A percentile compares a stretch with the other conserved stretches of the same genome.
Evolutionary conservation across 352 stramenopile species (phyloP).

Genomic region (Pythium apleroticum): DNA sequence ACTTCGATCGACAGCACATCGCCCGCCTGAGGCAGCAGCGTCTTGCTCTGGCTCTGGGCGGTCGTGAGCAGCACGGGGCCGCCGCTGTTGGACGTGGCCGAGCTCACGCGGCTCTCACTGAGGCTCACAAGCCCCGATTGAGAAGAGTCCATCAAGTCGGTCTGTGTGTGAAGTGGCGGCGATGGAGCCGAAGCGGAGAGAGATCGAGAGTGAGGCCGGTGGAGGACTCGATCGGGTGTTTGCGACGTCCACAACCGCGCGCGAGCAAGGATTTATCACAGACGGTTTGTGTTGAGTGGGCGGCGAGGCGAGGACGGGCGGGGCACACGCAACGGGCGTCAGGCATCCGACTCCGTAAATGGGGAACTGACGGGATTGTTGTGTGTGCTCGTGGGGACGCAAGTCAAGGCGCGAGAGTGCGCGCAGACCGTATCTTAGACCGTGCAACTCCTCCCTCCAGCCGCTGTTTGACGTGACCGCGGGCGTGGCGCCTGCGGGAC

Average conservation of each 20-base stretch:
- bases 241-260: neutral
- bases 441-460: neutral
- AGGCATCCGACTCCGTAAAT: constrained; percentile 1
- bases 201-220: neutral
- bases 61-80: constrained; percentile 22
- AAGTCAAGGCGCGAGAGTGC: neutral
- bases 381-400: constrained; percentile 3
- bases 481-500: neutral
- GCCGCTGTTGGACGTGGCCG: constrained; percentile 16
- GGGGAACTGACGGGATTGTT: neutral
- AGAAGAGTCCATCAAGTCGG: neutral
- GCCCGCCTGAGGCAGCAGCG: constrained; percentile 47
- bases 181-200: too few relatives aligned
- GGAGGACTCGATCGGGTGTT: neutral
- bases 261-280: neutral
- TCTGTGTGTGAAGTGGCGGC: neutral
- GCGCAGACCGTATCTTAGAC: neutral
- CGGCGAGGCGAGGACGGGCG: neutral
- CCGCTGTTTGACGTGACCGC: neutral
- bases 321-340: neutral
- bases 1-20: constrained; percentile 66
- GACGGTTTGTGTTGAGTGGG: neutral
- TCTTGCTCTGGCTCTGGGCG: constrained; percentile 17
- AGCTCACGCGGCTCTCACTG: constrained; percentile 13
- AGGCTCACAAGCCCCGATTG: neutral